phyloP scores from a whole-genome alignment of 257 asterid genomes.

The Fraxinus americana region DNA sequence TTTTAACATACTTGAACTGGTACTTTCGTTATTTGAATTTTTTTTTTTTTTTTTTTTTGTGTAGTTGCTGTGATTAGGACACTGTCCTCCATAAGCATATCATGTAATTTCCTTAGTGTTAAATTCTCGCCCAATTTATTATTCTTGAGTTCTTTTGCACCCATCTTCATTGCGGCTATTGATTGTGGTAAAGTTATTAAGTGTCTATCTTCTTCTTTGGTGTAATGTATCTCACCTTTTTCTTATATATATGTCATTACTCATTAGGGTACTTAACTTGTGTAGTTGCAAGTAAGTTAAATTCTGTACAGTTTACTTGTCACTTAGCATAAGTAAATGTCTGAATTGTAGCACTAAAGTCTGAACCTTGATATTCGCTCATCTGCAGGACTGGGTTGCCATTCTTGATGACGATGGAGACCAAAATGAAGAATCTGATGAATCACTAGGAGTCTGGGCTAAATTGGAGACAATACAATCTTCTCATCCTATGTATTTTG shows the following conservation, averaged over 20 bases:
- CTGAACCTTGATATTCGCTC: conserved; percentile 30
- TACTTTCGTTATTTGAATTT: neutral
- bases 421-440: conserved; percentile 73
- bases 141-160: neutral
- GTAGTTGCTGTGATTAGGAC: neutral
- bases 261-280: neutral
- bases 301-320: neutral
- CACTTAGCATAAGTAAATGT: neutral
- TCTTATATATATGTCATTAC: neutral
- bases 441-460: conserved; percentile 88
- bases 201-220: neutral
- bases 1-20: neutral
- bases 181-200: neutral
- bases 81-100: conserved; percentile 6
- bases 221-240: neutral
- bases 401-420: conserved; percentile 74
- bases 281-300: neutral
- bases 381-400: conserved; percentile 82
- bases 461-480: conserved; percentile 90
- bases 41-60: no score
- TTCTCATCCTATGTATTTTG: conserved; percentile 93
- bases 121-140: neutral
- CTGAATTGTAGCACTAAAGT: conserved; percentile 14
- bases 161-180: neutral
- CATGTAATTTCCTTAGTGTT: neutral